These are phyloP conservation scores for Citropsis articulata DNA, from an alignment of 345 rosid genomes.

Conservation along the genomic window DNA sequence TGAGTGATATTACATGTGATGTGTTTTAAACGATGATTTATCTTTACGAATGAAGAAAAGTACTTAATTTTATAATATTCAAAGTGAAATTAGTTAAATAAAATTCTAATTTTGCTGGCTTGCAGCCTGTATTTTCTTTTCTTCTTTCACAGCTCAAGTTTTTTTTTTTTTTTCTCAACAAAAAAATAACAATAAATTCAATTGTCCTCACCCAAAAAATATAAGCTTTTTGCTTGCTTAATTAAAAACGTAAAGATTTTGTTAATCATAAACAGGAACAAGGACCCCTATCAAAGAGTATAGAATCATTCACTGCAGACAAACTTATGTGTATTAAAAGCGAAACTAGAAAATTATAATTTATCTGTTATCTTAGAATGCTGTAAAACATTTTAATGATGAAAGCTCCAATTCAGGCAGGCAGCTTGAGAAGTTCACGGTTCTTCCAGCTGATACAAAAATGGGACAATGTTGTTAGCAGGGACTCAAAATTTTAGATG, in stretches of 20 bases:
- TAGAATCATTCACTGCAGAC: background rate
- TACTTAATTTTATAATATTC: too few species aligned
- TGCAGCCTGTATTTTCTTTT: too few species aligned
- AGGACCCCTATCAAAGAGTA: background rate
- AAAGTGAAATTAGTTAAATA: too few species aligned
- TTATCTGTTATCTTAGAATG: background rate
- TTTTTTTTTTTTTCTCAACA: too few species aligned
- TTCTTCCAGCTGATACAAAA: slow-evolving; percentile 40
- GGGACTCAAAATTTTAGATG: too few species aligned
- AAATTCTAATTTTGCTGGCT: too few species aligned
- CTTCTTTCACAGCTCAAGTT: too few species aligned
- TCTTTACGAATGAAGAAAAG: too few species aligned
- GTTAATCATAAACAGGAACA: background rate
- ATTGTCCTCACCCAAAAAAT: too few species aligned
- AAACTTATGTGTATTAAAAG: background rate
- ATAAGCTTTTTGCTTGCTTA: background rate
- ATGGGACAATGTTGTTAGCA: background rate
- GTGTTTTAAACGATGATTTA: too few species aligned
- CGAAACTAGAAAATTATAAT: background rate
- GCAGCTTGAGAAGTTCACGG: slow-evolving; percentile 37
- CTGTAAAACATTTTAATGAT: background rate
- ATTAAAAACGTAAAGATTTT: background rate
- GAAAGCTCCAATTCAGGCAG: slow-evolving; percentile 21
- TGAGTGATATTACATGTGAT: too few species aligned
- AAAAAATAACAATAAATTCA: too few species aligned